Evolutionary conservation across 108 stramenopile species (phyloP).

Genomic region (Nitzschia palea): DNA sequence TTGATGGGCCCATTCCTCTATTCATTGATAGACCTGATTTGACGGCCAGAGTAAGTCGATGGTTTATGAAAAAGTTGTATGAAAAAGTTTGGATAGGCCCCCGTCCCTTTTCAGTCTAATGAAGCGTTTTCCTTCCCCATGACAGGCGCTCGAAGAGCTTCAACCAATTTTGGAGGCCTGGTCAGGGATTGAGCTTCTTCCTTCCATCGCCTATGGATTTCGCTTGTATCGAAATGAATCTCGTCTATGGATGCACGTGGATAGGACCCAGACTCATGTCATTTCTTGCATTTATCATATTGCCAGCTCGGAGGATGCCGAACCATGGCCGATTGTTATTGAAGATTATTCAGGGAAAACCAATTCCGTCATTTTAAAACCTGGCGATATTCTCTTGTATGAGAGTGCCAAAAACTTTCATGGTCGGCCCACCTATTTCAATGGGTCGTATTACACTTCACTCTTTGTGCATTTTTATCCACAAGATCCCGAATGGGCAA

Average conservation of each 20-base stretch:
- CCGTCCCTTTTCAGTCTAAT: not conserved
- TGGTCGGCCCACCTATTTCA: slow-evolving; percentile 73
- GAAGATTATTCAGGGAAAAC: slow-evolving; percentile 38
- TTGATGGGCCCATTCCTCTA: slow-evolving; percentile 38
- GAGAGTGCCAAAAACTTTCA: slow-evolving; percentile 86
- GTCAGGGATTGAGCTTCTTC: slow-evolving; percentile 49
- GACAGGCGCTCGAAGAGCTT: slow-evolving; percentile 39
- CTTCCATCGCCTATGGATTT: slow-evolving; percentile 66
- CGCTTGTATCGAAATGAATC: slow-evolving; percentile 50
- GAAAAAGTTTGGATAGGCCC: not conserved
- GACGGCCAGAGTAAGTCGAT: slow-evolving; percentile 25
- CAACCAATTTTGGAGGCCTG: slow-evolving; percentile 69
- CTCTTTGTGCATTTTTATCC: slow-evolving; percentile 87
- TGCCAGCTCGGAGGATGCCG: slow-evolving; percentile 69
- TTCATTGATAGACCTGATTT: slow-evolving; percentile 45
- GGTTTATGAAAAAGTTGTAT: not conserved
- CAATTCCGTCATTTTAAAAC: slow-evolving; percentile 32
- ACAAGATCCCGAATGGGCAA: slow-evolving; percentile 32
- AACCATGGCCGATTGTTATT: slow-evolving; percentile 76
- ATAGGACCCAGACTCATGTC: slow-evolving; percentile 78
- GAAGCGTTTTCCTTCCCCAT: not conserved
- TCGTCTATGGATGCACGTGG: slow-evolving; percentile 67
- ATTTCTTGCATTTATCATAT: slow-evolving; percentile 87
- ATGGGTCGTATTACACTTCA: slow-evolving; percentile 74
- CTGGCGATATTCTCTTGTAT: slow-evolving; percentile 87